Evolutionary conservation across 2,329 filamentous ascomycete species (phyloP).

Genomic region (Ampelomyces quisqualis): DNA sequence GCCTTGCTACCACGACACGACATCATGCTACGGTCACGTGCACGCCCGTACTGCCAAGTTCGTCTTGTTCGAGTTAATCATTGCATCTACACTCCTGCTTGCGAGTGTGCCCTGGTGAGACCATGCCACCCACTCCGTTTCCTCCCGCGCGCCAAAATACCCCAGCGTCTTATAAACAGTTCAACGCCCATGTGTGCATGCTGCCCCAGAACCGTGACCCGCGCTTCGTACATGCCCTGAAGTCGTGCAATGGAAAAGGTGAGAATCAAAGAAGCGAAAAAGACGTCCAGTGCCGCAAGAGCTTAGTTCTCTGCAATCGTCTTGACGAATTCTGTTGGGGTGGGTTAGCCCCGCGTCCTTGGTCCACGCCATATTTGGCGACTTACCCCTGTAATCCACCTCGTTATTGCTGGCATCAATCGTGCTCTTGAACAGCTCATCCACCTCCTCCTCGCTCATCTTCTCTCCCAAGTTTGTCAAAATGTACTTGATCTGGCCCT

Average conservation of each 20-base stretch:
- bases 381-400: conserved; percentile 92
- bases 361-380: not conserved
- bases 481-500: conserved; percentile 97
- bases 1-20: not conserved
- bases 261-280: conserved; percentile 4
- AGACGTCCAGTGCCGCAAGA: conserved; percentile 1
- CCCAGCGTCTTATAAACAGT: conserved; percentile 9
- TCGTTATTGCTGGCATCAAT: conserved; percentile 95
- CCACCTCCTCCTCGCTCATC: conserved; percentile 98
- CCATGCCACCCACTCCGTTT: too few species aligned
- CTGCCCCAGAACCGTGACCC: conserved; percentile 23
- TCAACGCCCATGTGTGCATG: conserved; percentile 37
- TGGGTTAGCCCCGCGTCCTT: conserved; percentile 7
- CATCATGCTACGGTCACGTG: not conserved
- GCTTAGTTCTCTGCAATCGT: conserved; percentile 44
- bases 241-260: conserved; percentile 11
- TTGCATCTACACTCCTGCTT: too few species aligned
- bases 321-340: conserved; percentile 42
- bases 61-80: too few species aligned
- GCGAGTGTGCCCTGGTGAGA: too few species aligned
- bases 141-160: too few species aligned
- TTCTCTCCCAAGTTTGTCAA: conserved; percentile 98
- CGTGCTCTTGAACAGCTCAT: conserved; percentile 90
- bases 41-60: too few species aligned
- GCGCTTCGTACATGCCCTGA: conserved; percentile 23